Conservation (phyloP, 2,329 filamentous ascomycete species). For the Nothopassalora personata region DNA sequence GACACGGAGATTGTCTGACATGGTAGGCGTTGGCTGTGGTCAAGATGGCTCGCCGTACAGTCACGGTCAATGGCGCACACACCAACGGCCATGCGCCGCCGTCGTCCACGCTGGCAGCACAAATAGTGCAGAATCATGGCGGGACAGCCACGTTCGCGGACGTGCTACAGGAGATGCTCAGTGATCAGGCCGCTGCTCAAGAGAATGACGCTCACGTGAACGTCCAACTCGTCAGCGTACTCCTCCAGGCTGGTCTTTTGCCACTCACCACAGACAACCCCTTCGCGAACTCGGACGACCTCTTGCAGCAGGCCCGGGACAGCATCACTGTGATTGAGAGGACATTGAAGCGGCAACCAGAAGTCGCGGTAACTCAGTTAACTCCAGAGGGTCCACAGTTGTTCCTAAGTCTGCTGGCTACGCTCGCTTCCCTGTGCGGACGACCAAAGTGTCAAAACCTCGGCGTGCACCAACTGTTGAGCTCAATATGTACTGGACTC, state of each 20-base stretch:
- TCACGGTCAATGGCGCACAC: conserved; percentile 8
- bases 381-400: conserved; percentile 43
- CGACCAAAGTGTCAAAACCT: conserved; percentile 39
- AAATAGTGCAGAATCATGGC: conserved; percentile 71
- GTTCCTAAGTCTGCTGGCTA: conserved; percentile 51
- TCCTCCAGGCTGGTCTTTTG: conserved; percentile 72
- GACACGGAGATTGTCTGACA: conserved; percentile 5
- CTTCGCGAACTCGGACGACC: conserved; percentile 54
- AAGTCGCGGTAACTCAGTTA: conserved; percentile 49
- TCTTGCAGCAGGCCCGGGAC: conserved; percentile 59
- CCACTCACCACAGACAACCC: conserved; percentile 62
- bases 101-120: conserved; percentile 80
- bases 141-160: conserved; percentile 62
- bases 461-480: conserved; percentile 37
- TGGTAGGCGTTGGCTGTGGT: not conserved
- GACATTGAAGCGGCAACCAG: conserved; percentile 69
- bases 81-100: conserved; percentile 37
- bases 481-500: conserved; percentile 34
- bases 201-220: conserved; percentile 70
- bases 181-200: conserved; percentile 41
- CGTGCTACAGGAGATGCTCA: conserved; percentile 60
- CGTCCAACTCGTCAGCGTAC: conserved; percentile 78
- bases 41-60: conserved; percentile 33
- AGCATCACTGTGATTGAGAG: conserved; percentile 73
- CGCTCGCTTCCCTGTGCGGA: conserved; percentile 46